Conservation (phyloP, 306 rosid species). For the Bauhinia variegata region DNA sequence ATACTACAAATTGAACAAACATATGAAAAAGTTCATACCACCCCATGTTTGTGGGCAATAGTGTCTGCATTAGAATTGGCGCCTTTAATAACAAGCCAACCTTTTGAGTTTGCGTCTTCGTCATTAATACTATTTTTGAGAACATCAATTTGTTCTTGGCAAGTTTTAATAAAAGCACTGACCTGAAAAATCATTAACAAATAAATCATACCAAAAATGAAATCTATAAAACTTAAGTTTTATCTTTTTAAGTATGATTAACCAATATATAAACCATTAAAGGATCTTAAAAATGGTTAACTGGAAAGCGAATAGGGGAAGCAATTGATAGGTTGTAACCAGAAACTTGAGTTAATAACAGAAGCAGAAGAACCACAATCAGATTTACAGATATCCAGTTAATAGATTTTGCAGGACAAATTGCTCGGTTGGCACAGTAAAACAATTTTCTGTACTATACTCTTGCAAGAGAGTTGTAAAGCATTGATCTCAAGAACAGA, state of each 20-base stretch:
- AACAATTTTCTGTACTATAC: conserved; percentile 18
- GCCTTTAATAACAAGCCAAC: conserved; percentile 75
- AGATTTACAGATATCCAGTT: background rate
- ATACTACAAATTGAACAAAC: conserved; percentile 3
- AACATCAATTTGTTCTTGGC: conserved; percentile 90
- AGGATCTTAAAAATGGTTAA: background rate
- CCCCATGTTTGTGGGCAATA: conserved; percentile 97
- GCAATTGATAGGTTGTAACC: background rate
- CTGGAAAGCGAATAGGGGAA: background rate
- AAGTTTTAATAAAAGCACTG: conserved; percentile 83
- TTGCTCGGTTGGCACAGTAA: background rate
- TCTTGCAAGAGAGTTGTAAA: conserved; percentile 4
- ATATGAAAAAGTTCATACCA: conserved; percentile 62
- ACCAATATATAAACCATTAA: conserved; percentile 24
- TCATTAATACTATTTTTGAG: conserved; percentile 76
- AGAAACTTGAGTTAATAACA: background rate
- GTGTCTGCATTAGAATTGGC: conserved; percentile 78
- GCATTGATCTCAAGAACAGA: background rate
- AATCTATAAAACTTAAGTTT: background rate
- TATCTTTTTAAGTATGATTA: conserved; percentile 16
- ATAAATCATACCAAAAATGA: conserved; percentile 20
- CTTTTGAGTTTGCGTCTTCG: conserved; percentile 72
- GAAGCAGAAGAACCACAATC: background rate
- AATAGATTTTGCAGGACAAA: background rate
- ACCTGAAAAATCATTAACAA: conserved; percentile 61